A percentile compares a stretch with the other conserved stretches of the same genome.
phyloP scores from a whole-genome alignment of 768 basidiomycete species.

The Trametes maxima region DNA sequence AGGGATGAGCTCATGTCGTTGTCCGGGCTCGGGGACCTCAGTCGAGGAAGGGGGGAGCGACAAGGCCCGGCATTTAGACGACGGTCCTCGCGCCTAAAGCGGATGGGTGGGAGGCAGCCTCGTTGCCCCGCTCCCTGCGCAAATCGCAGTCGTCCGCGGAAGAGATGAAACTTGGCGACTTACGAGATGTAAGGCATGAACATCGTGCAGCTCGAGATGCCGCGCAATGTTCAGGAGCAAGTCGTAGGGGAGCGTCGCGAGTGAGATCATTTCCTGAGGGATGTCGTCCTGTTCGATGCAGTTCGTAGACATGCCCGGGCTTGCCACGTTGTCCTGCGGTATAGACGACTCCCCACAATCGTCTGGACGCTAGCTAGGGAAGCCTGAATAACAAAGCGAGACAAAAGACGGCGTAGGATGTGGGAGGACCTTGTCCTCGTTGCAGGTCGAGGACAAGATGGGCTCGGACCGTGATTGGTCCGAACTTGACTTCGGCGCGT shows the following conservation, averaged over 20 bases:
- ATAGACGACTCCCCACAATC: background rate
- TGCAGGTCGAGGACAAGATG: slow-evolving; percentile 14
- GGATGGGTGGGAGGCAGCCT: background rate
- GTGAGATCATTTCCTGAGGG: slow-evolving; percentile 33
- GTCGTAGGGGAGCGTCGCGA: slow-evolving; percentile 64
- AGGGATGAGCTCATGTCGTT: background rate
- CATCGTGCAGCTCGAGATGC: slow-evolving; percentile 61
- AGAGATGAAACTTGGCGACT: slow-evolving; percentile 31
- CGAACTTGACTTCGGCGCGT: slow-evolving; percentile 1
- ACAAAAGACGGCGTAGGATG: slow-evolving; percentile 10
- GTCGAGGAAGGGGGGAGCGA: too few relatives aligned
- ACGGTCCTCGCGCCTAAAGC: background rate
- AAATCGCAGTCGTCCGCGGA: background rate
- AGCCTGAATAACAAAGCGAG: slow-evolving; percentile 1
- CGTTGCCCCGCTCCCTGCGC: background rate
- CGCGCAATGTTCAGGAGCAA: slow-evolving; percentile 67
- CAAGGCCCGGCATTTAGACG: background rate
- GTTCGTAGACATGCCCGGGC: slow-evolving; percentile 15
- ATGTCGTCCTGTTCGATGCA: slow-evolving; percentile 16
- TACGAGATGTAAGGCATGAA: slow-evolving; percentile 63
- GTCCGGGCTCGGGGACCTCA: background rate
- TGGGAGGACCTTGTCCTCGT: slow-evolving; percentile 16
- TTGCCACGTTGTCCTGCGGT: background rate
- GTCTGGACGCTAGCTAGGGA: background rate
- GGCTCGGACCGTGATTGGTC: slow-evolving; percentile 12